Evolutionary conservation across 257 asterid species (phyloP).

Genomic region (Lantana camara): DNA sequence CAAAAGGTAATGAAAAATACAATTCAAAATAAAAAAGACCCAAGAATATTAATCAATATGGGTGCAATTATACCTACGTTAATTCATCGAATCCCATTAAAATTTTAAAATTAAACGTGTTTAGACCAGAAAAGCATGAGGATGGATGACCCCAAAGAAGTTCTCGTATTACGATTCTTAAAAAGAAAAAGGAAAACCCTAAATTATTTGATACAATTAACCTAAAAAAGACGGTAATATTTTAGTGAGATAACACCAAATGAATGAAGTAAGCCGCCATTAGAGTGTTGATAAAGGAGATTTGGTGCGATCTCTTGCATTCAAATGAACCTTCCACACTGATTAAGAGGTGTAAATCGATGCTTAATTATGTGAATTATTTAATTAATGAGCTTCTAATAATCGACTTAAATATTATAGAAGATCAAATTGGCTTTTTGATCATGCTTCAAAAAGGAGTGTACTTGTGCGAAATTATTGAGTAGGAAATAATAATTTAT

Average conservation of each 20-base stretch:
- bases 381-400: conserved; percentile 22
- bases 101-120: too few species aligned
- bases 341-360: conserved; percentile 40
- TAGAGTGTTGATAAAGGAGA: conserved; percentile 42
- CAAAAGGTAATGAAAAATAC: too few species aligned
- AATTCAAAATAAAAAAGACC: too few species aligned
- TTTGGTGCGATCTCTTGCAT: conserved; percentile 43
- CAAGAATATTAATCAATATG: too few species aligned
- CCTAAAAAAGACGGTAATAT: conserved; percentile 16
- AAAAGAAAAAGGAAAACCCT: too few species aligned
- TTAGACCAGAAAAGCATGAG: too few species aligned
- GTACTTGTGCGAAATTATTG: neutral
- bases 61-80: too few species aligned
- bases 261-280: conserved; percentile 71
- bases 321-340: conserved; percentile 51
- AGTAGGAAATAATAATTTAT: conserved; percentile 11
- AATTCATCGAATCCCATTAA: too few species aligned
- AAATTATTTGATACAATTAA: conserved; percentile 9
- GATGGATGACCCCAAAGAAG: too few species aligned
- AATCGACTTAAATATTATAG: neutral
- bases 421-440: conserved; percentile 10
- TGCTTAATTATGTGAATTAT: conserved; percentile 13
- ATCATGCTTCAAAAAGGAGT: conserved; percentile 13
- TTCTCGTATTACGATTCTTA: too few species aligned
- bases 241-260: conserved; percentile 33